A percentile compares a stretch with the other conserved stretches of the same genome.
phyloP scores from a whole-genome alignment of 192 early-diverging fungal species.

The Umbelopsis ramanniana region DNA sequence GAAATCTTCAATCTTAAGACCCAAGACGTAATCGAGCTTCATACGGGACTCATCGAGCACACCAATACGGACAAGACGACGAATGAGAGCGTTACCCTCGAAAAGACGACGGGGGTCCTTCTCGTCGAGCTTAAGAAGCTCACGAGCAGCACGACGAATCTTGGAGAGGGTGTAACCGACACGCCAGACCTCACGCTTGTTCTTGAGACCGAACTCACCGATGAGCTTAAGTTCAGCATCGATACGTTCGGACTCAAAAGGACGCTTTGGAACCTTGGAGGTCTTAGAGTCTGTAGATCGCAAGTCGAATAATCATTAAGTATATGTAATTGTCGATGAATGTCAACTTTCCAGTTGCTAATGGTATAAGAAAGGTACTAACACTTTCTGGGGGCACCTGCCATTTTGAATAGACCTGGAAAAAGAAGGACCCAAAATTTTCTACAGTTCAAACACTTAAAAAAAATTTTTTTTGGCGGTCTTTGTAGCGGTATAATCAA shows the following conservation, averaged over 20 bases:
- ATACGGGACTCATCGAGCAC: slow-evolving; percentile 97
- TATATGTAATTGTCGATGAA: neutral
- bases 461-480: slow-evolving; percentile 11
- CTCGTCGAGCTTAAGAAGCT: slow-evolving; percentile 94
- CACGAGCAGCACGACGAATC: slow-evolving; percentile 99
- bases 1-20: slow-evolving; percentile 98
- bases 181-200: slow-evolving; percentile 99
- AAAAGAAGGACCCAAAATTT: slow-evolving; percentile 21
- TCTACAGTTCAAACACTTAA: neutral
- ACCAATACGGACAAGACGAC: slow-evolving; percentile 97
- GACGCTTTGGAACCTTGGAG: slow-evolving; percentile 96
- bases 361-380: neutral
- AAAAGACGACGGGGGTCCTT: slow-evolving; percentile 98
- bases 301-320: neutral
- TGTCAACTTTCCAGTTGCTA: neutral
- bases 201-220: slow-evolving; percentile 96
- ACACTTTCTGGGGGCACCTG: slow-evolving; percentile 29
- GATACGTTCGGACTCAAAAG: slow-evolving; percentile 96
- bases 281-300: slow-evolving; percentile 56
- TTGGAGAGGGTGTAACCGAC: slow-evolving; percentile 97
- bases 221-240: slow-evolving; percentile 92
- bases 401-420: slow-evolving; percentile 26
- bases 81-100: slow-evolving; percentile 99
- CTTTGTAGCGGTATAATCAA: slow-evolving; percentile 2
- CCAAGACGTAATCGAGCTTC: slow-evolving; percentile 98